Conservation (phyloP, 2,329 filamentous ascomycete genomes). For the Kalaharituber pfeilii region DNA sequence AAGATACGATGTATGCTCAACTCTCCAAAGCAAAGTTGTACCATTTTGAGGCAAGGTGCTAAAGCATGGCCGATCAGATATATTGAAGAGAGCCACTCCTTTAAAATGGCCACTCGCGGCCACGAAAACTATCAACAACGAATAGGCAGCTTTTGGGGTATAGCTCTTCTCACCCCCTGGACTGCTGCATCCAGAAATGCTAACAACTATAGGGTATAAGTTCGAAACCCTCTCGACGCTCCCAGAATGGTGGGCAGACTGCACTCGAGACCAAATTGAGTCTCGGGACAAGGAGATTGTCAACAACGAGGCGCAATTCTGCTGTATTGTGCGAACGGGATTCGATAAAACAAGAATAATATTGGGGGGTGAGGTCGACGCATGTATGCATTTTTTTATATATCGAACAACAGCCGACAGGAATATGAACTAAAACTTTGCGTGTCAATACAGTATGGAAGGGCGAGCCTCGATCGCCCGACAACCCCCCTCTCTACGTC, state of each 20-base stretch:
- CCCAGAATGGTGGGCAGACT: slow-evolving; percentile 54
- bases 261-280: slow-evolving; percentile 61
- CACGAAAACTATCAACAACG: slow-evolving; percentile 45
- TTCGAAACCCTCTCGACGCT: slow-evolving; percentile 77
- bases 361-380: slow-evolving; percentile 86
- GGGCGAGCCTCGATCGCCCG: slow-evolving; percentile 48
- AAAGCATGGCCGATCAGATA: slow-evolving; percentile 39
- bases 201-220: slow-evolving; percentile 66
- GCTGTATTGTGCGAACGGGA: slow-evolving; percentile 76
- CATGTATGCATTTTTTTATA: slow-evolving; percentile 36
- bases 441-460: slow-evolving; percentile 50
- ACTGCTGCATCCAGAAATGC: slow-evolving; percentile 3
- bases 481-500: slow-evolving; percentile 69
- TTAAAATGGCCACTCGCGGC: slow-evolving; percentile 46
- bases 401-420: not conserved
- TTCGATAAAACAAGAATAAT: slow-evolving; percentile 60
- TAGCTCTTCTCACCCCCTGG: slow-evolving; percentile 30
- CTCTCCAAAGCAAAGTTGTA: not conserved
- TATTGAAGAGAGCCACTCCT: slow-evolving; percentile 75
- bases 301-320: slow-evolving; percentile 87
- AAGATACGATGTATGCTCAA: slow-evolving; percentile 39
- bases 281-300: slow-evolving; percentile 51
- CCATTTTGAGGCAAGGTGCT: not conserved
- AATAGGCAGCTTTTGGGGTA: slow-evolving; percentile 88
- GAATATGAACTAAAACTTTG: slow-evolving; percentile 6